A percentile compares a stretch with the other conserved stretches of the same genome.
These are phyloP conservation scores for Arthrobotrys conoides DNA, from an alignment of 2,329 filamentous ascomycete genomes.

Conservation along the genomic window DNA sequence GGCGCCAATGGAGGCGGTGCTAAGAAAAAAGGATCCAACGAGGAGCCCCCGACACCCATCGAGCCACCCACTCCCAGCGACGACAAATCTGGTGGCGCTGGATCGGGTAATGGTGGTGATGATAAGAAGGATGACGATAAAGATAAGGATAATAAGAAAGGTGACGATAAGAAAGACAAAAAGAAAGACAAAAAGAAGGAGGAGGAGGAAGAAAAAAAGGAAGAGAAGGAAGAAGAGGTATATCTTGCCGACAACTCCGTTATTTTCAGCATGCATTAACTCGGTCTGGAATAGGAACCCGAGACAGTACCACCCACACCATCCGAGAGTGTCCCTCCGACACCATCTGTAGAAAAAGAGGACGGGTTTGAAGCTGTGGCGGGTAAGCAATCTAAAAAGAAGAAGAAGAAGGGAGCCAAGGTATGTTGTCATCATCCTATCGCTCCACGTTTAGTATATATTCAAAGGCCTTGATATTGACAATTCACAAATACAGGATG, in stretches of 20 bases:
- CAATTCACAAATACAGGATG: conserved; percentile 25
- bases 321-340: conserved; percentile 41
- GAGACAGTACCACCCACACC: conserved; percentile 49
- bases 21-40: conserved; percentile 30
- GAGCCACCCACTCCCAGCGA: conserved; percentile 22
- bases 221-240: conserved; percentile 34
- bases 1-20: not conserved
- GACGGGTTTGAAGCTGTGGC: conserved; percentile 5
- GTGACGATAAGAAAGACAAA: conserved; percentile 21
- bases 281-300: conserved; percentile 42
- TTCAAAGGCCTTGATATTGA: conserved; percentile 10
- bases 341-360: conserved; percentile 33
- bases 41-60: conserved; percentile 43
- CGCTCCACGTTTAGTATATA: not conserved
- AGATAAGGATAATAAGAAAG: conserved; percentile 43
- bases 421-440: conserved; percentile 14
- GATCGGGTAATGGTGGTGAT: conserved; percentile 47
- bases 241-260: not conserved
- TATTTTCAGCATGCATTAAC: conserved; percentile 15
- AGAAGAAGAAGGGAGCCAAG: conserved; percentile 42
- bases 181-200: conserved; percentile 32
- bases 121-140: conserved; percentile 47
- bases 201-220: conserved; percentile 49
- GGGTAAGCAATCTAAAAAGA: conserved; percentile 36
- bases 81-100: conserved; percentile 37